Evolutionary conservation across 306 rosid genomes (phyloP).

Genomic region (Lathyrus sativus): DNA sequence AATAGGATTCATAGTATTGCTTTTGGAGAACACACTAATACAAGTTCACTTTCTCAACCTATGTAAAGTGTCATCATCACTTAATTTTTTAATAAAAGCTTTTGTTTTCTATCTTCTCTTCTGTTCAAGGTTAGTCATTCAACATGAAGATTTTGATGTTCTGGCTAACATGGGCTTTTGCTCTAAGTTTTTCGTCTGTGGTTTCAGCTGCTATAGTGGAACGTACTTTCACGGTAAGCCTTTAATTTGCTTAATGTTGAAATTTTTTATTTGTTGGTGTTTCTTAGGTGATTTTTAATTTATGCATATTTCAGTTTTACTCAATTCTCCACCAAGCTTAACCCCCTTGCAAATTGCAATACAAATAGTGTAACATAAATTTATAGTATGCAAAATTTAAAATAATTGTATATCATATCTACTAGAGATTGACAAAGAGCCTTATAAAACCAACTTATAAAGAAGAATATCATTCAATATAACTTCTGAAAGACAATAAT

Average conservation of each 20-base stretch:
- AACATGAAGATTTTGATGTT: conserved; percentile 7
- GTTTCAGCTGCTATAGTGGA: conserved; percentile 28
- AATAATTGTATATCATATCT: no score
- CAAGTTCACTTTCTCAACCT: not conserved
- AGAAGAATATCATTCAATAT: no score
- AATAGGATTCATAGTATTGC: not conserved
- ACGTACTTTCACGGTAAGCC: conserved; percentile 26
- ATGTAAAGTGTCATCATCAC: not conserved
- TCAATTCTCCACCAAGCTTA: no score
- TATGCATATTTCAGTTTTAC: no score
- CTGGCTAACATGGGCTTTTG: not conserved
- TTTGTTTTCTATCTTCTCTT: not conserved
- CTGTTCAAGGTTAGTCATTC: not conserved
- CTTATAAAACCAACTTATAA: no score
- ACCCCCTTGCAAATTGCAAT: no score
- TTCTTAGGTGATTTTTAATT: no score
- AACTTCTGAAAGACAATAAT: no score
- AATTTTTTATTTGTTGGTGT: not conserved
- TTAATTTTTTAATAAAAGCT: no score
- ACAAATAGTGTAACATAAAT: no score
- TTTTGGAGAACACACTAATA: not conserved
- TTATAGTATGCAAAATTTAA: no score
- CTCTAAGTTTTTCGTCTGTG: conserved; percentile 9
- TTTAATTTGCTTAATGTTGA: not conserved
- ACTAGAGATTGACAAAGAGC: no score